phyloP scores from a whole-genome alignment of 805 yeast species.

The Kazachstania bromeliacearum region DNA sequence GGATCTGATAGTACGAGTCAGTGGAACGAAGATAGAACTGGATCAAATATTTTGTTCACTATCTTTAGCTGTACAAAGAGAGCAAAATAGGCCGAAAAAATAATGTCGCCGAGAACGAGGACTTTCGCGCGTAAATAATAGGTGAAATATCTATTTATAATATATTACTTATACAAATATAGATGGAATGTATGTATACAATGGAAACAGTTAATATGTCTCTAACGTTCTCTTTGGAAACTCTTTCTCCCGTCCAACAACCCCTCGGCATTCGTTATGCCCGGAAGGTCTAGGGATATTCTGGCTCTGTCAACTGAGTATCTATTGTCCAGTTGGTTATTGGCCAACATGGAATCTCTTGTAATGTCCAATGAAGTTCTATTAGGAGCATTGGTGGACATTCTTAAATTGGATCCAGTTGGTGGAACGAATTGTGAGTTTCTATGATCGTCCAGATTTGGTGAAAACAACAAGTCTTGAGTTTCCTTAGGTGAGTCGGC shows the following conservation, averaged over 20 bases:
- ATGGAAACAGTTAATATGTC: background rate
- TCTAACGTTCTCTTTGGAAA: conserved; percentile 4
- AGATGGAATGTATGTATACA: background rate
- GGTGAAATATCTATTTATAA: too few species aligned
- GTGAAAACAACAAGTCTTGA: conserved; percentile 20
- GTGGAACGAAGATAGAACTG: background rate
- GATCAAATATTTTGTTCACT: too few species aligned
- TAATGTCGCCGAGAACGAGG: too few species aligned
- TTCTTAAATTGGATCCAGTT: conserved; percentile 1
- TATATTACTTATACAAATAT: too few species aligned
- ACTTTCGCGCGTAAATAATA: too few species aligned
- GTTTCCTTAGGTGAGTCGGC: conserved; percentile 21
- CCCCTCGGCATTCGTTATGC: conserved; percentile 30
- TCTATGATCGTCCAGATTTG: conserved; percentile 5
- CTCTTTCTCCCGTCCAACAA: conserved; percentile 9
- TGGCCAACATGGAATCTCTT: conserved; percentile 30
- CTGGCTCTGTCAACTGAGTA: conserved; percentile 34
- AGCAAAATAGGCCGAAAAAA: too few species aligned
- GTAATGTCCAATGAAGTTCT: conserved; percentile 34
- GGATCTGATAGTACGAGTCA: background rate
- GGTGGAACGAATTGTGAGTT: conserved; percentile 1
- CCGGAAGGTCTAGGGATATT: conserved; percentile 34
- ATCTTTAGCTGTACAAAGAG: too few species aligned
- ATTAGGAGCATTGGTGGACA: conserved; percentile 1
- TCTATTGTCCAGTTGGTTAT: conserved; percentile 31